Base-by-base conservation (phyloP, 768 basidiomycete species). In the Saitozyma podzolica region DNA sequence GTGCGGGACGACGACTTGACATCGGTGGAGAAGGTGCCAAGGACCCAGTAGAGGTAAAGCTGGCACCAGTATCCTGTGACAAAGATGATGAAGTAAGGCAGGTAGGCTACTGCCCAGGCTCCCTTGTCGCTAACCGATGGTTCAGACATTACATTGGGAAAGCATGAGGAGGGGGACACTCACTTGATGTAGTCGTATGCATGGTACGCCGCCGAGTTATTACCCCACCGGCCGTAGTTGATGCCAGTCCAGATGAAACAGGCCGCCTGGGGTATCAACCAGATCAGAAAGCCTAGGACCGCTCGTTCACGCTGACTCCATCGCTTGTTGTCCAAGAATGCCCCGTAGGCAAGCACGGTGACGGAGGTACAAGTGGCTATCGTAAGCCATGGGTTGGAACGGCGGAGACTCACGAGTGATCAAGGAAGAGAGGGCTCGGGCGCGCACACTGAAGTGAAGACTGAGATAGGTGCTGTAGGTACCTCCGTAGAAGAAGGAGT, bases 351-450 rank as follows among this genome's bases (percentile, higher is more conserved):
- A 51, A 60, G 54, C 42, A 62, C 66, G 45, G 51, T 57, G 64
- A 63, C 60, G 42, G 70, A 64, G 20, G 65, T 59, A 17, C 47
- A 58, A 19, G 57, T 50, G 41, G 61, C 64, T 65, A 40, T 17
- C 9, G 50, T n/a, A 16, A 42, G 40, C 49, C 29, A 50, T 40
- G 53, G 7, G 19, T 42, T 16, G 9, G 19, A 20, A n/a, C 17
- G 19, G 50, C 43, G 48, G 55, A 17, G 0, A 66, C 68, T 63
- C 19, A 69, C 67, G 70, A 20, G 64, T 61, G 59, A 77, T 61
- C 40, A 77, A 56, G 3, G 73, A 69, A 6, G 75, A 77, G 7
- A 77, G 57, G 20, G 70, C 66, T 39, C 69, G 59, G 6, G 64
- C 57, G 52, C 73, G 59, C 29, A 65, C 62, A 10, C 60, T 55